Evolutionary conservation across 129 eudicot genomes (phyloP).

Genomic region (Flaveria linearis): DNA sequence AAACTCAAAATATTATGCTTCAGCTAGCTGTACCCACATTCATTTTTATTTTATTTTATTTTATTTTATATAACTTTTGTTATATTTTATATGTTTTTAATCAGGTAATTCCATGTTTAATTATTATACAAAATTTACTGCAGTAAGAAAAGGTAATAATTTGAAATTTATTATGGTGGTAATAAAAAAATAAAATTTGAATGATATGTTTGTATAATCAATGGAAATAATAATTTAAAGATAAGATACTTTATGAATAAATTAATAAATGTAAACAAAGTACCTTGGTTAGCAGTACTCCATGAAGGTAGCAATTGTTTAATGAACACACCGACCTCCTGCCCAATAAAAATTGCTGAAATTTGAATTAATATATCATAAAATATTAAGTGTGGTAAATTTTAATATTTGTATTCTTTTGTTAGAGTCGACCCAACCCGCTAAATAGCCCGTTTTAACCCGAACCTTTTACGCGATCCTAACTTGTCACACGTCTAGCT

Average conservation of each 20-base stretch:
- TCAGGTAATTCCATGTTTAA: neutral
- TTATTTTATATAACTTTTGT: neutral
- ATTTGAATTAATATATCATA: slow-evolving; percentile 30
- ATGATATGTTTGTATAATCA: neutral
- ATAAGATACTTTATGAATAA: slow-evolving; percentile 15
- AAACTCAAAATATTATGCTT: slow-evolving; percentile 26
- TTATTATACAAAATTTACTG: slow-evolving; percentile 1
- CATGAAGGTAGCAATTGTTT: slow-evolving; percentile 32
- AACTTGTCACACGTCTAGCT: no score
- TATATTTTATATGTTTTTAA: slow-evolving; percentile 4
- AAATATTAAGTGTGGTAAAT: neutral
- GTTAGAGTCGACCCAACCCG: no score
- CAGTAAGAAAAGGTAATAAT: neutral
- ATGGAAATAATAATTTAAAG: slow-evolving; percentile 8
- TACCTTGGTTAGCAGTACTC: slow-evolving; percentile 32
- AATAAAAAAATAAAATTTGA: neutral
- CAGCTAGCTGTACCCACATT: slow-evolving; percentile 37
- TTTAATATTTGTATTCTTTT: no score
- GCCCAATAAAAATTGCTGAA: slow-evolving; percentile 31
- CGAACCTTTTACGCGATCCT: no score
- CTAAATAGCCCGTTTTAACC: no score
- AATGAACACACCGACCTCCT: slow-evolving; percentile 62
- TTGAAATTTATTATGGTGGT: neutral
- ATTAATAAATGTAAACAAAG: slow-evolving; percentile 12
- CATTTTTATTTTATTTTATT: neutral